phyloP scores from a whole-genome alignment of 345 rosid genomes.

The Rhodomyrtus tomentosa region DNA sequence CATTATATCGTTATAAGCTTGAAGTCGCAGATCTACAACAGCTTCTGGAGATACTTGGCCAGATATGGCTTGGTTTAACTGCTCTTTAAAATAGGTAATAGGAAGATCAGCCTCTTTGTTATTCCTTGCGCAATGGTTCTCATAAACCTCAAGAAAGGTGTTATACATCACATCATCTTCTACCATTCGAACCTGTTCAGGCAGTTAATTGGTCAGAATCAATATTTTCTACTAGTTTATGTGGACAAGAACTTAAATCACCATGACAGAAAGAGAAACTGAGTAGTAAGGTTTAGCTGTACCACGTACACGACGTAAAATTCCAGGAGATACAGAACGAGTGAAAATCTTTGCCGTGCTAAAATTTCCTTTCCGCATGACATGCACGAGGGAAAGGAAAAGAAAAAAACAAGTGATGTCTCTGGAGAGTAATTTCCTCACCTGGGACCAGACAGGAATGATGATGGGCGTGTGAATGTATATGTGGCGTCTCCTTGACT shows the following conservation, averaged over 20 bases:
- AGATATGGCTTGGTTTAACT: conserved; percentile 85
- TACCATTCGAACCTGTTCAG: conserved; percentile 87
- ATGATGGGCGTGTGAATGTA: conserved; percentile 92
- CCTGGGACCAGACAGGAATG: conserved; percentile 99
- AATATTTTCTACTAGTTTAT: neutral
- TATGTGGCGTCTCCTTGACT: conserved; percentile 84
- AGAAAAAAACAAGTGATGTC: neutral
- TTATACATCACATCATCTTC: conserved; percentile 97
- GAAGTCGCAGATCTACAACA: conserved; percentile 86
- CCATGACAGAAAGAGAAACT: neutral
- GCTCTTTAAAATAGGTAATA: conserved; percentile 83
- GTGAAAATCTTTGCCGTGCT: neutral
- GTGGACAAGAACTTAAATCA: neutral
- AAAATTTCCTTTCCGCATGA: neutral
- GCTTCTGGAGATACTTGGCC: conserved; percentile 86
- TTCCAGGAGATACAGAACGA: neutral
- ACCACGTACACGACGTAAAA: neutral
- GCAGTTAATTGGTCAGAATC: neutral
- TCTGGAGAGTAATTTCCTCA: conserved; percentile 8
- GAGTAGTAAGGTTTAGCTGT: neutral
- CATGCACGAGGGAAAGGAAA: neutral
- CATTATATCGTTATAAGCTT: conserved; percentile 78
- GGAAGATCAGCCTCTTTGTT: conserved; percentile 92
- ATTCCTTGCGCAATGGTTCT: conserved; percentile 90
- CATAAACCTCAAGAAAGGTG: conserved; percentile 96